Conservation (phyloP, 768 basidiomycete species). For the Boletus subcaerulescens region DNA sequence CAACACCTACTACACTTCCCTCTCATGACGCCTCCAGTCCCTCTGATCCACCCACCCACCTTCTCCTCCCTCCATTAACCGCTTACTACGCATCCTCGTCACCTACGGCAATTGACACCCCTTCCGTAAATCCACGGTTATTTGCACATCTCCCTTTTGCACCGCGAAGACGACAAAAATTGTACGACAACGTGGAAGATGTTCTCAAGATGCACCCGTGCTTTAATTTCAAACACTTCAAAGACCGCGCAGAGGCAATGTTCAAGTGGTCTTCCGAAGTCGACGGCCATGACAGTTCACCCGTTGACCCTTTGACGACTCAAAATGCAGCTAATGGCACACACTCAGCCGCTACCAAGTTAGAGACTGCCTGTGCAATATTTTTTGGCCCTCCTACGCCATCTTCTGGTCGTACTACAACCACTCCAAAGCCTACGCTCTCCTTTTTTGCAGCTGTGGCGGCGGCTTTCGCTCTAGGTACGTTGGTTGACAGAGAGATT, state of each 20-base stretch:
- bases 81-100: conserved; percentile 22
- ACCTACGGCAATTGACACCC: conserved; percentile 21
- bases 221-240: conserved; percentile 48
- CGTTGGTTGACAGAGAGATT: conserved; percentile 35
- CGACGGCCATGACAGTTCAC: conserved; percentile 18
- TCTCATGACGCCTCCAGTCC: conserved; percentile 10
- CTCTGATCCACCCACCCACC: conserved; percentile 22
- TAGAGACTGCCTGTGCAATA: conserved; percentile 30
- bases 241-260: conserved; percentile 42
- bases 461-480: conserved; percentile 59
- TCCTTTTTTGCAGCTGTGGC: conserved; percentile 59
- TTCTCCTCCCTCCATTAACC: conserved; percentile 17
- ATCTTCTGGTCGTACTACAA: conserved; percentile 6
- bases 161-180: conserved; percentile 35
- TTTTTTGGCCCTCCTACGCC: conserved; percentile 26
- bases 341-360: conserved; percentile 17
- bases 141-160: conserved; percentile 41
- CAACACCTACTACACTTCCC: conserved; percentile 26
- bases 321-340: conserved; percentile 31
- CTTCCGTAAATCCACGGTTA: conserved; percentile 38
- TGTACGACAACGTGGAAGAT: conserved; percentile 39
- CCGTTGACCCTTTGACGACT: conserved; percentile 15
- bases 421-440: conserved; percentile 20
- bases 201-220: conserved; percentile 48
- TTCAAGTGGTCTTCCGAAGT: conserved; percentile 39